Conservation (phyloP, 2,329 filamentous ascomycete species). For the Cladosporium sp. region DNA sequence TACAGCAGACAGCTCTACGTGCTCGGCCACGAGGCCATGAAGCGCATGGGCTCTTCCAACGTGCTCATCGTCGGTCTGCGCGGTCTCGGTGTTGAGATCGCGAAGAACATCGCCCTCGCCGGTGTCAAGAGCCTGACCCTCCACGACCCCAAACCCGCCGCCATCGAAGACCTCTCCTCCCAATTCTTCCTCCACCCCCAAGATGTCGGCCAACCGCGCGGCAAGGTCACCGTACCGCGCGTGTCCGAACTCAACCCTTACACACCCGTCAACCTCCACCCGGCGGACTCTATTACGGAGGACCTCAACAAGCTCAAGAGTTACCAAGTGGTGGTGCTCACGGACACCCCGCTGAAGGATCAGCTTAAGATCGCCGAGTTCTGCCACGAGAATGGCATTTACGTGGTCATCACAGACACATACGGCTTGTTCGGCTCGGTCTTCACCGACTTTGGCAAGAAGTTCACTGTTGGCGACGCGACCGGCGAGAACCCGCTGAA, state of each 20-base stretch:
- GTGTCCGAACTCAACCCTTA: conserved; percentile 96
- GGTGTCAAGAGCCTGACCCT: conserved; percentile 96
- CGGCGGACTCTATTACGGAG: conserved; percentile 60
- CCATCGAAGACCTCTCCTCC: conserved; percentile 85
- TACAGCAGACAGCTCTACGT: conserved; percentile 68
- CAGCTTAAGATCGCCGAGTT: conserved; percentile 86
- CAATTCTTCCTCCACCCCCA: conserved; percentile 91
- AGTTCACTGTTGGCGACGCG: conserved; percentile 84
- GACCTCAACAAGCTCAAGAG: conserved; percentile 80
- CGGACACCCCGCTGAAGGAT: conserved; percentile 72
- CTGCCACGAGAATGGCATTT: conserved; percentile 91
- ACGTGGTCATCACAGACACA: conserved; percentile 79
- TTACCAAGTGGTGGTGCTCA: conserved; percentile 91
- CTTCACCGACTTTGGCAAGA: conserved; percentile 95
- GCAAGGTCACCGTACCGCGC: conserved; percentile 78
- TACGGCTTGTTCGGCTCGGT: conserved; percentile 93
- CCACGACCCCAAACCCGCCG: conserved; percentile 80
- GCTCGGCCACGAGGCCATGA: conserved; percentile 83
- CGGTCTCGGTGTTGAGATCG: conserved; percentile 94
- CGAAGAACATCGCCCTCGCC: conserved; percentile 96
- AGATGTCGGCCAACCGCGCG: conserved; percentile 90
- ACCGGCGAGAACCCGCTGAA: conserved; percentile 84
- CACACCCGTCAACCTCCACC: conserved; percentile 79
- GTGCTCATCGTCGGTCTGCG: conserved; percentile 88
- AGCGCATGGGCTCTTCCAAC: conserved; percentile 96